Evolutionary conservation across 805 yeast species (phyloP).

Genomic region (Nakazawaea pomicola): DNA sequence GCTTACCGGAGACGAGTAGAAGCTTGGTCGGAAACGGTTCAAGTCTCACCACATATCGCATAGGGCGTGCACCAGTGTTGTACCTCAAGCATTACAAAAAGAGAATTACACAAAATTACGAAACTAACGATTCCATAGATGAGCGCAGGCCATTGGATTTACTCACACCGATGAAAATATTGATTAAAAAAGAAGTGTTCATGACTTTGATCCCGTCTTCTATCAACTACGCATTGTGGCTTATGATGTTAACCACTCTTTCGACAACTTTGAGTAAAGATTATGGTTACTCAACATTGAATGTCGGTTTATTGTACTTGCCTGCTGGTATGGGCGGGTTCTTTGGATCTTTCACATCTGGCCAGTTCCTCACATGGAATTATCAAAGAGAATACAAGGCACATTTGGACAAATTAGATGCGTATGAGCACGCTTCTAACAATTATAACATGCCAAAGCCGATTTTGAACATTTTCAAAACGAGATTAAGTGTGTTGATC

Average conservation of each 20-base stretch:
- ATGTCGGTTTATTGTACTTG: conserved; percentile 59
- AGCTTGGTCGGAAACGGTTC: conserved; percentile 73
- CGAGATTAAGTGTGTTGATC: conserved; percentile 45
- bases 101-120: conserved; percentile 26
- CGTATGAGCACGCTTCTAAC: conserved; percentile 4
- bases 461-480: conserved; percentile 48
- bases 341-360: conserved; percentile 51
- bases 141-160: conserved; percentile 12
- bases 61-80: conserved; percentile 43
- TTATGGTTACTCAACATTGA: conserved; percentile 43
- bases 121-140: conserved; percentile 16
- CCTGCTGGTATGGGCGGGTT: conserved; percentile 64
- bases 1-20: conserved; percentile 75
- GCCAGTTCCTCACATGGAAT: conserved; percentile 45
- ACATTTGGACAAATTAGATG: conserved; percentile 4
- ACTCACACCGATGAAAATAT: conserved; percentile 37
- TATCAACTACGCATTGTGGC: conserved; percentile 58
- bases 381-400: conserved; percentile 28
- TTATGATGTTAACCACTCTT: conserved; percentile 55
- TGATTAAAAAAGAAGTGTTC: conserved; percentile 37
- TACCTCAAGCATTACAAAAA: conserved; percentile 23
- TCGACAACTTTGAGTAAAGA: conserved; percentile 41
- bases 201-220: conserved; percentile 49
- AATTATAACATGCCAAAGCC: conserved; percentile 23
- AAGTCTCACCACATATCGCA: conserved; percentile 33